Conservation (phyloP, 768 basidiomycete species). For the Crepidotus variabilis region DNA sequence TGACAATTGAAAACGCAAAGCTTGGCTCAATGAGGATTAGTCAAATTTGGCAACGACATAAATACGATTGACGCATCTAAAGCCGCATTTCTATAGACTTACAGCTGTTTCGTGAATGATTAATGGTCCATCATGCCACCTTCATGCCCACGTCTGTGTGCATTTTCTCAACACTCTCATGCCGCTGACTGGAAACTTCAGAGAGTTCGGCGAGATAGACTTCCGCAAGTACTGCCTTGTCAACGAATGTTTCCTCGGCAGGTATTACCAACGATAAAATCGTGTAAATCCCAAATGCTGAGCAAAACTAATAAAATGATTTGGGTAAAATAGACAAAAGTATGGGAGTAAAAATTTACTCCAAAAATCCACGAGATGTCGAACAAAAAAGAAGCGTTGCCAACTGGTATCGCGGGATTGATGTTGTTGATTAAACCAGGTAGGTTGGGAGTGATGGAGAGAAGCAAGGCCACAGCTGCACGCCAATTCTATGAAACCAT, state of each 20-base stretch:
- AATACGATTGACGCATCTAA: too few species aligned
- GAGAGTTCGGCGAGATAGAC: slow-evolving; percentile 11
- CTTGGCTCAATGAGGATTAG: too few species aligned
- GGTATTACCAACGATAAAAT: slow-evolving; percentile 36
- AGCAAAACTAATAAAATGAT: slow-evolving; percentile 30
- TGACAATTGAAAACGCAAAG: too few species aligned
- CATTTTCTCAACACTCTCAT: not conserved
- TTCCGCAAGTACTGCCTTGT: slow-evolving; percentile 27
- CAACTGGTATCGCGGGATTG: slow-evolving; percentile 59
- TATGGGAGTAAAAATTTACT: slow-evolving; percentile 33
- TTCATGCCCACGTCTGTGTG: not conserved
- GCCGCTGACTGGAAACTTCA: slow-evolving; percentile 10
- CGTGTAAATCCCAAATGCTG: slow-evolving; percentile 31
- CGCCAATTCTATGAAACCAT: slow-evolving; percentile 66
- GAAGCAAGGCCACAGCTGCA: slow-evolving; percentile 62
- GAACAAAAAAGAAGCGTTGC: slow-evolving; percentile 53
- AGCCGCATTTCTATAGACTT: too few species aligned
- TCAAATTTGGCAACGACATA: too few species aligned
- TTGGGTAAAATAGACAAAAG: not conserved
- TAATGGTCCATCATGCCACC: not conserved
- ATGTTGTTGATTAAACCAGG: slow-evolving; percentile 80
- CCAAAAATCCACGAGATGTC: slow-evolving; percentile 77
- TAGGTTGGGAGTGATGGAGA: slow-evolving; percentile 66
- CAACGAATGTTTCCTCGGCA: slow-evolving; percentile 38
- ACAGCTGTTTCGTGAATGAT: too few species aligned